A percentile compares a stretch with the other conserved stretches of the same genome.
phyloP scores from a whole-genome alignment of 1,284 basidiomycete species.

The Cryptococcus sp. region DNA sequence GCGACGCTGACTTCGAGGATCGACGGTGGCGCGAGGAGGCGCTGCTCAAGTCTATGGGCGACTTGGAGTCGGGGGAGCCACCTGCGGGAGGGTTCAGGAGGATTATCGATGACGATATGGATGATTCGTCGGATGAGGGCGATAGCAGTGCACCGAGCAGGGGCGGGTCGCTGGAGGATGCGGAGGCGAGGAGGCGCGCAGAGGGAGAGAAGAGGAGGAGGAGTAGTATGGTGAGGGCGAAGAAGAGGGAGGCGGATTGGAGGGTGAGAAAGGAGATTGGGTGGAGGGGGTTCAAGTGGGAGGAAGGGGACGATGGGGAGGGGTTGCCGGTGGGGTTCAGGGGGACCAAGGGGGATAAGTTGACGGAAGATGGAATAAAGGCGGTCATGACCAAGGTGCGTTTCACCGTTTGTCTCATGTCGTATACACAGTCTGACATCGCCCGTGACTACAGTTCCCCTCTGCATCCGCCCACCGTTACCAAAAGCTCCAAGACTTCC shows the following conservation, averaged over 20 bases:
- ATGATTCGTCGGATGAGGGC: constrained; percentile 18
- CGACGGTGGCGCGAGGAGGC: constrained; percentile 65
- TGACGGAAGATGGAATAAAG: constrained; percentile 78
- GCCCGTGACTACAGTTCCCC: constrained; percentile 47
- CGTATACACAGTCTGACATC: constrained; percentile 1
- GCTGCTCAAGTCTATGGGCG: constrained; percentile 22
- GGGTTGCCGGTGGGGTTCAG: constrained; percentile 44
- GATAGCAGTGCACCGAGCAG: constrained; percentile 19
- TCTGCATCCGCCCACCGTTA: constrained; percentile 55
- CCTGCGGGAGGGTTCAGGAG: neutral
- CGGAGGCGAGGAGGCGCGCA: constrained; percentile 24
- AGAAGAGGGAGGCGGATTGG: constrained; percentile 25
- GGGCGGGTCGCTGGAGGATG: constrained; percentile 24
- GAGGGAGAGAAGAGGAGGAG: constrained; percentile 18
- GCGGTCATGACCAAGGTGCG: constrained; percentile 81
- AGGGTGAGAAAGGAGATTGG: constrained; percentile 29
- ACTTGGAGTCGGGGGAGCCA: neutral
- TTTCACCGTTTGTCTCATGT: constrained; percentile 5
- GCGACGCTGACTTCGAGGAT: constrained; percentile 78
- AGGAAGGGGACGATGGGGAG: constrained; percentile 39
- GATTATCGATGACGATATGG: neutral
- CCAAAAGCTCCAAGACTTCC: constrained; percentile 54
- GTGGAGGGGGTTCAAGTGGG: constrained; percentile 48
- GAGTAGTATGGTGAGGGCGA: constrained; percentile 23
- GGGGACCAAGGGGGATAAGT: constrained; percentile 61